These are phyloP conservation scores for Tuber aestivum DNA, from an alignment of 495 filamentous ascomycete genomes.

Conservation along the genomic window DNA sequence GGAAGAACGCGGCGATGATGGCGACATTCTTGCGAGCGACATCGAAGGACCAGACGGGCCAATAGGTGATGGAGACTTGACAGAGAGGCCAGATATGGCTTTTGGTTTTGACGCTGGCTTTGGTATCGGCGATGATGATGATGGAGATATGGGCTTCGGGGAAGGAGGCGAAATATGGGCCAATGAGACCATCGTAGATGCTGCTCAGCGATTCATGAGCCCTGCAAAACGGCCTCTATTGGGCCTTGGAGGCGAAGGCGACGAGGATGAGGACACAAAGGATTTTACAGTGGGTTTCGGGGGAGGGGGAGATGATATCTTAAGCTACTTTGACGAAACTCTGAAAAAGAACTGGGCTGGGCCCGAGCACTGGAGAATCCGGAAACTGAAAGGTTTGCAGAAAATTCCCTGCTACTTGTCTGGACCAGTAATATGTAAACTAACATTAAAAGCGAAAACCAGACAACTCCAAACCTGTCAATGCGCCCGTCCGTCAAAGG, in stretches of 20 bases:
- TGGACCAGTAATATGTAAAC: constrained; percentile 47
- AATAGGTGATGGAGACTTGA: constrained; percentile 53
- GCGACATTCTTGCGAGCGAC: constrained; percentile 45
- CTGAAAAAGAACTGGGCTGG: constrained; percentile 97
- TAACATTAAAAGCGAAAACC: constrained; percentile 52
- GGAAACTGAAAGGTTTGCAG: constrained; percentile 64
- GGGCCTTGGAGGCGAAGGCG: constrained; percentile 50
- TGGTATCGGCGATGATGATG: constrained; percentile 38
- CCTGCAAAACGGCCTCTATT: constrained; percentile 37
- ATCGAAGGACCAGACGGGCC: constrained; percentile 54
- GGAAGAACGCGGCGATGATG: constrained; percentile 73
- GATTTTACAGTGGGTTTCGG: constrained; percentile 56
- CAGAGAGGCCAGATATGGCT: constrained; percentile 41
- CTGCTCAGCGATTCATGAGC: constrained; percentile 44
- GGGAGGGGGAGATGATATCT: constrained; percentile 77
- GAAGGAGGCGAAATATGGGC: constrained; percentile 68
- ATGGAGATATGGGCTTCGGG: constrained; percentile 57
- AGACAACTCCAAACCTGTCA: constrained; percentile 49
- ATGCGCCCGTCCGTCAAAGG: constrained; percentile 43
- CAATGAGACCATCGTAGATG: constrained; percentile 55
- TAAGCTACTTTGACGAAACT: constrained; percentile 94
- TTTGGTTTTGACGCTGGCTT: constrained; percentile 65
- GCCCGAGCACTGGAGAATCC: constrained; percentile 96
- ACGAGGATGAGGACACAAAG: constrained; percentile 59
- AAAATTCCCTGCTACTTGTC: background rate